Evolutionary conservation across 192 early-diverging fungal species (phyloP).

Genomic region (Thamnidium elegans): DNA sequence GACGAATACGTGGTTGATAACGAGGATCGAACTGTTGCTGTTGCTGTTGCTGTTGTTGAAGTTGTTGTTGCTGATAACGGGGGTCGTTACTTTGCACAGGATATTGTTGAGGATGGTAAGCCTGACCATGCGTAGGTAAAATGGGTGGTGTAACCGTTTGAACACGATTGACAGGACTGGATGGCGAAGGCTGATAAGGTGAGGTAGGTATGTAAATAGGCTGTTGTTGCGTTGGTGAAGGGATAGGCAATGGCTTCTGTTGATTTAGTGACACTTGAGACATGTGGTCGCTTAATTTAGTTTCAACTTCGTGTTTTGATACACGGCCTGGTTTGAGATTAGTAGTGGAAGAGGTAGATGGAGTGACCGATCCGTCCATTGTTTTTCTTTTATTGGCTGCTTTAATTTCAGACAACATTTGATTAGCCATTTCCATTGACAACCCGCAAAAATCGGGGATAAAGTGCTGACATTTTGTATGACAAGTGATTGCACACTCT

Average conservation of each 20-base stretch:
- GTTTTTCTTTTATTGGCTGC: constrained; percentile 45
- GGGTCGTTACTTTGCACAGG: too few relatives aligned
- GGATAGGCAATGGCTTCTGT: background rate
- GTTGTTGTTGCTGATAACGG: constrained; percentile 43
- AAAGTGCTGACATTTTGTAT: constrained; percentile 77
- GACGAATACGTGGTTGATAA: too few relatives aligned
- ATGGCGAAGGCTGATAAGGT: background rate
- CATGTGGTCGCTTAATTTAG: background rate
- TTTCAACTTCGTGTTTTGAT: background rate
- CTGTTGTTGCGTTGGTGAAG: background rate
- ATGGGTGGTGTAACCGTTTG: background rate
- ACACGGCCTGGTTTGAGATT: background rate
- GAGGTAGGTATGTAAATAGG: background rate
- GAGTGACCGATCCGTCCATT: constrained; percentile 22
- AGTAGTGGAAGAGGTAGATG: constrained; percentile 6
- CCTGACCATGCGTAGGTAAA: constrained; percentile 3
- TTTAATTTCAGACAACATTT: constrained; percentile 84
- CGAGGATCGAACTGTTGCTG: too few relatives aligned
- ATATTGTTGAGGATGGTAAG: background rate
- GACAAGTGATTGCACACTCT: constrained; percentile 83
- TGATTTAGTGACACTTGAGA: background rate
- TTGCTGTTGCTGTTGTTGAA: too few relatives aligned
- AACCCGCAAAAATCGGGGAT: constrained; percentile 95
- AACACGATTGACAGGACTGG: background rate
- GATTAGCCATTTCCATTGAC: constrained; percentile 80